phyloP scores from a whole-genome alignment of 1,284 basidiomycete species.

The Porogramme epimiltina region DNA sequence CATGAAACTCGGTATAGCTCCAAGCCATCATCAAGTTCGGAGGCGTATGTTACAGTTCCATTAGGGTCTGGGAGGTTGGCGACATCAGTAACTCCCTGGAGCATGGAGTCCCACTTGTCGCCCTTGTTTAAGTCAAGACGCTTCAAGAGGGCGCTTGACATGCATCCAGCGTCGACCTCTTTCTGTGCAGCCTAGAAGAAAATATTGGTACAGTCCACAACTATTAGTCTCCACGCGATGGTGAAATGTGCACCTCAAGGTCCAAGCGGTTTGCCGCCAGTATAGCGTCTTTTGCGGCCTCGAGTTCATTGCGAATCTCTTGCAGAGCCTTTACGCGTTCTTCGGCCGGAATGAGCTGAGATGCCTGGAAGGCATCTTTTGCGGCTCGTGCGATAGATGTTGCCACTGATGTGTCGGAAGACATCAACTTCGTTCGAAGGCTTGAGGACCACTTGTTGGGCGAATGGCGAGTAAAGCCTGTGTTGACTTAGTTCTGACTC shows the following conservation, averaged over 20 bases:
- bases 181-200: constrained; percentile 71
- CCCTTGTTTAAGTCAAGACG: constrained; percentile 84
- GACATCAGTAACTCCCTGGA: constrained; percentile 89
- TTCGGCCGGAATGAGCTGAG: constrained; percentile 72
- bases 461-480: no score
- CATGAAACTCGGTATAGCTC: constrained; percentile 95
- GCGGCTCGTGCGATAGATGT: constrained; percentile 69
- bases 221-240: neutral
- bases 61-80: constrained; percentile 86
- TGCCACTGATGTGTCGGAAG: constrained; percentile 24
- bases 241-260: constrained; percentile 56
- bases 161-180: constrained; percentile 81
- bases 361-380: constrained; percentile 82
- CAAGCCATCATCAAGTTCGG: constrained; percentile 82
- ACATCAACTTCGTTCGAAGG: no score
- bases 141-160: constrained; percentile 81
- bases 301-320: constrained; percentile 70
- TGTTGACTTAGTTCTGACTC: no score
- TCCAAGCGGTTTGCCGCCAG: constrained; percentile 82
- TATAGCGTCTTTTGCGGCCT: constrained; percentile 65
- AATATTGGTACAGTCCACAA: no score
- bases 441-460: no score
- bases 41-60: constrained; percentile 87
- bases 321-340: constrained; percentile 76
- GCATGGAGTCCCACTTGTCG: constrained; percentile 94